Evolutionary conservation across 768 basidiomycete species (phyloP).

Genomic region (Tricholoma hemisulphureum): DNA sequence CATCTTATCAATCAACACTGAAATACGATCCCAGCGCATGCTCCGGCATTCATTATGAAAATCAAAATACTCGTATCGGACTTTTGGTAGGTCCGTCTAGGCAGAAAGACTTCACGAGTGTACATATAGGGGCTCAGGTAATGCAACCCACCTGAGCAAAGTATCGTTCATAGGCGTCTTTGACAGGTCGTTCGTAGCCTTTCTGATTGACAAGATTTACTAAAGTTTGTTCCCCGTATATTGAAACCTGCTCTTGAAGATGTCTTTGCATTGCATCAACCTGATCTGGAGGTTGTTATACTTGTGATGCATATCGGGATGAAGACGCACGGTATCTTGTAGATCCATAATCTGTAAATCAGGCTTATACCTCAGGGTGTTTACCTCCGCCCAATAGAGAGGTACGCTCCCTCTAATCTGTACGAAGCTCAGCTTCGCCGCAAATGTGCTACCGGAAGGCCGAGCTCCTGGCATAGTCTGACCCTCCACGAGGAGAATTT

Average conservation of each 20-base stretch:
- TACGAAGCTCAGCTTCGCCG: conserved; percentile 76
- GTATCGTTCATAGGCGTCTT: conserved; percentile 89
- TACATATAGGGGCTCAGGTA: background rate
- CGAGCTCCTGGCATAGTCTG: conserved; percentile 40
- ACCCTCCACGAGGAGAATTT: conserved; percentile 78
- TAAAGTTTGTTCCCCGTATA: conserved; percentile 76
- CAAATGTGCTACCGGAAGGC: conserved; percentile 44
- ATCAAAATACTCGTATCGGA: conserved; percentile 93
- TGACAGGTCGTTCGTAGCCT: conserved; percentile 89
- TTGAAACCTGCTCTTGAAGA: conserved; percentile 64
- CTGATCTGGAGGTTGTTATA: conserved; percentile 37
- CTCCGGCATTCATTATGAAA: conserved; percentile 94
- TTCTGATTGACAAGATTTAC: conserved; percentile 94
- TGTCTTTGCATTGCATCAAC: conserved; percentile 70
- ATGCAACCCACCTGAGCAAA: conserved; percentile 54
- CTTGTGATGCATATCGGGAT: background rate
- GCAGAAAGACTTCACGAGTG: conserved; percentile 6
- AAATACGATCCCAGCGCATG: conserved; percentile 94
- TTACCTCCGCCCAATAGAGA: conserved; percentile 95
- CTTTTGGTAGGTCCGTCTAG: conserved; percentile 62
- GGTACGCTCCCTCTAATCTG: conserved; percentile 95
- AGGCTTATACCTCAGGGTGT: conserved; percentile 92
- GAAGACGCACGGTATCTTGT: conserved; percentile 67
- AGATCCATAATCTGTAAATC: conserved; percentile 96
- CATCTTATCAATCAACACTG: conserved; percentile 73